Evolutionary conservation across 768 basidiomycete genomes (phyloP).

Genomic region (Psilocybe subaeruginosa): DNA sequence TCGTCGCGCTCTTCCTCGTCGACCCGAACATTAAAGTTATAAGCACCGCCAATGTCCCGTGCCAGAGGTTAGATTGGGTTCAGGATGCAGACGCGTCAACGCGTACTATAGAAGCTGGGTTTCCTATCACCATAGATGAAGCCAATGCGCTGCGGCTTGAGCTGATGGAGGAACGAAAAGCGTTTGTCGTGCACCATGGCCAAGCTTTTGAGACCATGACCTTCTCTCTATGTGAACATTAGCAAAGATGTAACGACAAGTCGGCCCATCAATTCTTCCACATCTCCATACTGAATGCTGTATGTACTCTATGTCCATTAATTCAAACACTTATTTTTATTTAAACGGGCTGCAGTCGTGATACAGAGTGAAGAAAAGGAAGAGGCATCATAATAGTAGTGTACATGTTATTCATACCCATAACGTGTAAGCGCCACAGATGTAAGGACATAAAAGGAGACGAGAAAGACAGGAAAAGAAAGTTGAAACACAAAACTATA

Average conservation of each 20-base stretch:
- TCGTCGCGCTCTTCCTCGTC: constrained; percentile 45
- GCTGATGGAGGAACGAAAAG: constrained; percentile 2
- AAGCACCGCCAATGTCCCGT: constrained; percentile 33
- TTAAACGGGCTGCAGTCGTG: no score
- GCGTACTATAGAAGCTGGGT: background rate
- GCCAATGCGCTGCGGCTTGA: background rate
- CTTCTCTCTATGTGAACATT: constrained; percentile 1
- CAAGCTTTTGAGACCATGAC: background rate
- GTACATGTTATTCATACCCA: background rate
- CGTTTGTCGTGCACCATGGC: background rate
- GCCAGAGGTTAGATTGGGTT: constrained; percentile 33
- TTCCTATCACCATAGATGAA: background rate
- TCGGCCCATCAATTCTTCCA: no score
- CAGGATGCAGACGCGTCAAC: constrained; percentile 16
- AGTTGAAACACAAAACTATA: constrained; percentile 1
- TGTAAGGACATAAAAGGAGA: background rate
- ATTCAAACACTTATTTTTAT: no score
- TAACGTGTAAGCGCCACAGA: background rate
- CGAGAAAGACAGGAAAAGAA: background rate
- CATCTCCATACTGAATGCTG: no score
- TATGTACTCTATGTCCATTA: no score
- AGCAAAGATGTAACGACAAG: background rate
- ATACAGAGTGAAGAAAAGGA: background rate
- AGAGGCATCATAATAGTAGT: background rate
- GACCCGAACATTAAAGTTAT: constrained; percentile 34